A percentile compares a stretch with the other conserved stretches of the same genome.
Conservation (phyloP, 2,329 filamentous ascomycete genomes). For the Alternaria brassicicola region DNA sequence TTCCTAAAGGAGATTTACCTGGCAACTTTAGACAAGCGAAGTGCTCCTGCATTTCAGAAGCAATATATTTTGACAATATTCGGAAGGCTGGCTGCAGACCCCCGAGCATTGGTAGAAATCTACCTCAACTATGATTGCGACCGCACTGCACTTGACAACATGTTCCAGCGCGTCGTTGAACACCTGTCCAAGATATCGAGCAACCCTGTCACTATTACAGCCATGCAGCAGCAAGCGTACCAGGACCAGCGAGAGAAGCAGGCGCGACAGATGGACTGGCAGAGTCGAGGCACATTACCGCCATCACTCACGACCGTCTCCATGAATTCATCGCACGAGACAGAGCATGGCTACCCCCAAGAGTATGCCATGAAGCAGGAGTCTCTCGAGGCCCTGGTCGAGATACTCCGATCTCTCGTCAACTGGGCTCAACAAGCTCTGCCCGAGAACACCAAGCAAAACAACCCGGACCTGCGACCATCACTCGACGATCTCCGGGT, state of each 20-base stretch:
- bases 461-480: slow-evolving; percentile 53
- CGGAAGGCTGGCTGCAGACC: slow-evolving; percentile 82
- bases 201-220: slow-evolving; percentile 74
- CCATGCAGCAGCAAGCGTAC: slow-evolving; percentile 82
- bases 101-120: slow-evolving; percentile 86
- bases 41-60: slow-evolving; percentile 87
- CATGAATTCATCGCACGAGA: slow-evolving; percentile 63
- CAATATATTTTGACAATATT: slow-evolving; percentile 88
- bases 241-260: slow-evolving; percentile 75
- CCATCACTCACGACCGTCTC: slow-evolving; percentile 83
- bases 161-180: slow-evolving; percentile 93
- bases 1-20: slow-evolving; percentile 98
- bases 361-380: slow-evolving; percentile 93
- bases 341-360: slow-evolving; percentile 75
- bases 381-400: slow-evolving; percentile 85
- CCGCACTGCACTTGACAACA: slow-evolving; percentile 88
- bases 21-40: slow-evolving; percentile 84
- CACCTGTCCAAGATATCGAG: slow-evolving; percentile 89
- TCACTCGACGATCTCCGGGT: slow-evolving; percentile 69
- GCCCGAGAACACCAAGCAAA: slow-evolving; percentile 54
- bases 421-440: slow-evolving; percentile 84
- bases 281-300: slow-evolving; percentile 81
- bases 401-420: slow-evolving; percentile 85
- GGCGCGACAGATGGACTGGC: slow-evolving; percentile 75
- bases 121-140: slow-evolving; percentile 99